These are phyloP conservation scores for Metarhizium rileyi DNA, from an alignment of 2,329 filamentous ascomycete species.

Conservation along the genomic window DNA sequence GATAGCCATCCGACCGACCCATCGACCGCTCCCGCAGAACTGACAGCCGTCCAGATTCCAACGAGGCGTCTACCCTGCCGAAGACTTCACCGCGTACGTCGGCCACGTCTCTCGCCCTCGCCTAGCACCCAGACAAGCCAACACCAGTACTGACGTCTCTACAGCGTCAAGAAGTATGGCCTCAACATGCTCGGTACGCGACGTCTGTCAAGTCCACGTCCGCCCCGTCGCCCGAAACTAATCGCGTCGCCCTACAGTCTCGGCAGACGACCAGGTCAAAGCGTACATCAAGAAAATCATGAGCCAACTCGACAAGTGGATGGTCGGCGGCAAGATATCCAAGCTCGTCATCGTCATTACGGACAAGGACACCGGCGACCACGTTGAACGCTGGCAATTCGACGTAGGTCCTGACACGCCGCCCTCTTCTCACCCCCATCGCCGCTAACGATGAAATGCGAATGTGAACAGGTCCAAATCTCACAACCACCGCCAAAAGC, in stretches of 20 bases:
- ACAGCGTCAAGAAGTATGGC: constrained; percentile 93
- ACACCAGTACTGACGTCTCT: constrained; percentile 1
- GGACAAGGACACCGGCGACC: constrained; percentile 91
- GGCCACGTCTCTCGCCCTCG: neutral
- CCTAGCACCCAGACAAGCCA: neutral
- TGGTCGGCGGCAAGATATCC: constrained; percentile 92
- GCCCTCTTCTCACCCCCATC: neutral
- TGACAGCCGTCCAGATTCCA: constrained; percentile 58
- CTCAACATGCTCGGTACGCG: constrained; percentile 80
- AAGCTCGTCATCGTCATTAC: constrained; percentile 96
- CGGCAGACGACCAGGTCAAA: constrained; percentile 94
- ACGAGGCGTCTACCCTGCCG: constrained; percentile 75
- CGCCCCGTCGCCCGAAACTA: constrained; percentile 2
- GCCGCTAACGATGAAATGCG: neutral
- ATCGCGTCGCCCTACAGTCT: constrained; percentile 46
- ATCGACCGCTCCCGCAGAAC: neutral
- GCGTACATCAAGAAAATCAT: constrained; percentile 99
- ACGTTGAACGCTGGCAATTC: constrained; percentile 97
- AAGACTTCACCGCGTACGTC: constrained; percentile 84
- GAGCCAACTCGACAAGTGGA: constrained; percentile 95
- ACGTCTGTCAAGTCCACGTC: too few species aligned
- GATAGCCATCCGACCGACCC: neutral
- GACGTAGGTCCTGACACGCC: constrained; percentile 47
- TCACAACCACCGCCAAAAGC: constrained; percentile 18
- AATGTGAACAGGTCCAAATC: constrained; percentile 14